Percentiles rank a stretch among this genome's conserved stretches.
phyloP scores from a whole-genome alignment of 495 filamentous ascomycete genomes.

The Zalerion maritima region DNA sequence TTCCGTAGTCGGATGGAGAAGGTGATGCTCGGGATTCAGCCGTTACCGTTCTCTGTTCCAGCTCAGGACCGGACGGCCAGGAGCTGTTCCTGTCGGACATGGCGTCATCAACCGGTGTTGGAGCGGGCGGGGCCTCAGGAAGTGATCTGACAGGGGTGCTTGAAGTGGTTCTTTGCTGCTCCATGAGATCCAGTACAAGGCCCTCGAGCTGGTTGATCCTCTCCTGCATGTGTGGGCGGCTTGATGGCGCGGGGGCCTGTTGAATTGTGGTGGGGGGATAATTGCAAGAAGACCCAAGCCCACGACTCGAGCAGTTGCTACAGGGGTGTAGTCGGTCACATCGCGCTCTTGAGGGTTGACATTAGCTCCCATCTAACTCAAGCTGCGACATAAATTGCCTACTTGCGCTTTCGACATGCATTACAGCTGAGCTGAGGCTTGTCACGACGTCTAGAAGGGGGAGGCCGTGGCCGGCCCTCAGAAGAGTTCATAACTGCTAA shows the following conservation, averaged over 20 bases:
- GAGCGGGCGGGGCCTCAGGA: background rate
- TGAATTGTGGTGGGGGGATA: conserved; percentile 1
- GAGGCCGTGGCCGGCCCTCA: background rate
- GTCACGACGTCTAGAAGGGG: conserved; percentile 6
- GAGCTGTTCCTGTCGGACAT: too few relatives aligned
- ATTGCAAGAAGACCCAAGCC: conserved; percentile 6
- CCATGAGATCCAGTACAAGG: conserved; percentile 7
- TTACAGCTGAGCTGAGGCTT: conserved; percentile 10
- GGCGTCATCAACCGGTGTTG: background rate
- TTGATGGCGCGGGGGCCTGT: background rate
- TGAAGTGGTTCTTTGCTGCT: conserved; percentile 3
- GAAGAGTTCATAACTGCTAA: too few relatives aligned
- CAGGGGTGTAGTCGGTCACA: conserved; percentile 11
- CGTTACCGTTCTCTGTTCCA: too few relatives aligned
- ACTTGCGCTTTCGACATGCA: conserved; percentile 9
- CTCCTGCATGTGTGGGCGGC: conserved; percentile 4
- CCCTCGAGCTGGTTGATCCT: conserved; percentile 10
- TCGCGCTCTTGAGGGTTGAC: conserved; percentile 3
- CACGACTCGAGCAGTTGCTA: conserved; percentile 8
- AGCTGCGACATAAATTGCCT: background rate
- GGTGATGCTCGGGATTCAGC: conserved; percentile 1
- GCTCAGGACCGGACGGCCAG: too few relatives aligned
- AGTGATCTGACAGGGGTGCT: background rate
- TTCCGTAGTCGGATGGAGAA: conserved; percentile 4
- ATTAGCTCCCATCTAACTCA: background rate